phyloP scores from a whole-genome alignment of 495 filamentous ascomycete genomes.

The Lentithecium fluviatile region DNA sequence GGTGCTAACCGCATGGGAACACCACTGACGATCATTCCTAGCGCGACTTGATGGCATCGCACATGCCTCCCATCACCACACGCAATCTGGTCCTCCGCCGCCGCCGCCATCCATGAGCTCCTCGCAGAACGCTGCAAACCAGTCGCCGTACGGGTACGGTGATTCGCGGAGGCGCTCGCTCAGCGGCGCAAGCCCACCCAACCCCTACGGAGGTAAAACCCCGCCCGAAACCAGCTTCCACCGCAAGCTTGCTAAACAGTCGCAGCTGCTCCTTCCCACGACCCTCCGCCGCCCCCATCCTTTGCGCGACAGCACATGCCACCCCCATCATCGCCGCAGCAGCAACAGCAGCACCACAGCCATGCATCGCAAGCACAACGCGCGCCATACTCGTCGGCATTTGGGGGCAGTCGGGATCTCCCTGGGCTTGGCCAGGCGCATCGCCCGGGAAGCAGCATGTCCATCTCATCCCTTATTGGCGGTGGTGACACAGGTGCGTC shows the following conservation, averaged over 20 bases:
- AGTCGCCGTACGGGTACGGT: conserved; percentile 38
- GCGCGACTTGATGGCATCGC: conserved; percentile 12
- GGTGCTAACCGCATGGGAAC: conserved; percentile 13
- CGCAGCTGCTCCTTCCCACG: conserved; percentile 33
- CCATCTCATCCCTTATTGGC: conserved; percentile 88
- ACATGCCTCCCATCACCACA: conserved; percentile 32
- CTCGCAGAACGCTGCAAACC: conserved; percentile 28
- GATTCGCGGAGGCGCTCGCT: conserved; percentile 38
- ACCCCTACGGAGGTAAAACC: conserved; percentile 37
- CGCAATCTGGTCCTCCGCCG: conserved; percentile 37
- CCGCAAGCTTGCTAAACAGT: conserved; percentile 9
- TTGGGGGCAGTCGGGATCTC: conserved; percentile 53
- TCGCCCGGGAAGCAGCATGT: conserved; percentile 80
- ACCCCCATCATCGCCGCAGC: conserved; percentile 60
- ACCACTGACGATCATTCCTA: conserved; percentile 22
- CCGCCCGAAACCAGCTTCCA: conserved; percentile 8
- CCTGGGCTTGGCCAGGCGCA: conserved; percentile 49
- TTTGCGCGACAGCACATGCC: conserved; percentile 58
- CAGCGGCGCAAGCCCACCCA: conserved; percentile 39
- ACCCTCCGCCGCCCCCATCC: conserved; percentile 48
- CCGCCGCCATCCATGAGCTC: conserved; percentile 37
- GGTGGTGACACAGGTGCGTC: conserved; percentile 46
- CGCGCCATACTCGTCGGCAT: conserved; percentile 46
- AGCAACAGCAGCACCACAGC: conserved; percentile 43
- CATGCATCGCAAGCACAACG: conserved; percentile 37